Evolutionary conservation across 1,284 basidiomycete species (phyloP).

Genomic region (Pseudozyma pruni): DNA sequence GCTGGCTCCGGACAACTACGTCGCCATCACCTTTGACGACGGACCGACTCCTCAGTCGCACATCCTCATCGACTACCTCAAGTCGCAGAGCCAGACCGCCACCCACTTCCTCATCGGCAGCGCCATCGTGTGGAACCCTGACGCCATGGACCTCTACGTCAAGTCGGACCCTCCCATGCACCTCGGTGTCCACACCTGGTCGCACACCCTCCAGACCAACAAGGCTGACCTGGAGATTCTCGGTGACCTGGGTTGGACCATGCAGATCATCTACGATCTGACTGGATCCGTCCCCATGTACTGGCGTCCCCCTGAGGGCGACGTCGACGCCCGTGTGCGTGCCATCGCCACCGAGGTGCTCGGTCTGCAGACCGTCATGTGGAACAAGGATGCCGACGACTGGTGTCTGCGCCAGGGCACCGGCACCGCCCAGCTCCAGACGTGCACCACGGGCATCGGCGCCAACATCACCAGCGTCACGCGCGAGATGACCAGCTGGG

Average conservation of each 20-base stretch:
- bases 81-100: conserved; percentile 72
- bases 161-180: conserved; percentile 72
- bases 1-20: conserved; percentile 53
- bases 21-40: conserved; percentile 73
- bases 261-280: conserved; percentile 82
- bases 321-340: conserved; percentile 61
- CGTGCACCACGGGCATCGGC: conserved; percentile 45
- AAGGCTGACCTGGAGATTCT: conserved; percentile 77
- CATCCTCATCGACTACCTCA: conserved; percentile 73
- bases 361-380: conserved; percentile 61
- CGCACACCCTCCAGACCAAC: conserved; percentile 75
- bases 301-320: conserved; percentile 62
- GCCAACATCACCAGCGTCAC: conserved; percentile 40
- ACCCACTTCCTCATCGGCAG: conserved; percentile 86
- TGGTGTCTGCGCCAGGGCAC: conserved; percentile 60
- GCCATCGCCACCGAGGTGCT: conserved; percentile 61
- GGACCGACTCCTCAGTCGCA: conserved; percentile 73
- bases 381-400: conserved; percentile 62
- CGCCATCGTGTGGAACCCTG: conserved; percentile 75
- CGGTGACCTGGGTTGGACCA: conserved; percentile 84
- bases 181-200: conserved; percentile 73
- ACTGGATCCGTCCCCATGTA: conserved; percentile 71
- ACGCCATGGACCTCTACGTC: conserved; percentile 72
- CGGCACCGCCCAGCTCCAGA: conserved; percentile 52
- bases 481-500: conserved; percentile 44